Evolutionary conservation across 805 yeast species (phyloP).

Genomic region (Lipomyces chichibuensis): DNA sequence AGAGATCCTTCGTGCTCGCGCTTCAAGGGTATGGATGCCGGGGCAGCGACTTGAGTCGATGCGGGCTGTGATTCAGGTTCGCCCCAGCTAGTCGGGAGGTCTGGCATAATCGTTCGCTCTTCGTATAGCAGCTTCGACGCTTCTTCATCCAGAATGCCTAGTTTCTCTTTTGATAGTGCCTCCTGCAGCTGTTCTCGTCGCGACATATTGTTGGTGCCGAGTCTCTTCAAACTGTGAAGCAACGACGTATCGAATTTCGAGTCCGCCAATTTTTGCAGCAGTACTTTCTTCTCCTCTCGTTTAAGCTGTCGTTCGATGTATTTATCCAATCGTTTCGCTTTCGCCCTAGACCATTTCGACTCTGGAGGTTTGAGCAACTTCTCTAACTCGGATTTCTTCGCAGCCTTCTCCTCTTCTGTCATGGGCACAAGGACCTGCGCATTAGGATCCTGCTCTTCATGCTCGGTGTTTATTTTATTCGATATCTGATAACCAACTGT

Average conservation of each 20-base stretch:
- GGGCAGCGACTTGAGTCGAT: not conserved
- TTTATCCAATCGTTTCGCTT: conserved; percentile 79
- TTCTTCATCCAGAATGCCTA: conserved; percentile 67
- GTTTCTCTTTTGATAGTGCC: conserved; percentile 70
- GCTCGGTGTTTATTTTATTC: not conserved
- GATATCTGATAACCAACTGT: not conserved
- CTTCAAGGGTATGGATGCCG: not conserved
- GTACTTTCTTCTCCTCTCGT: conserved; percentile 80
- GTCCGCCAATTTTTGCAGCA: conserved; percentile 68
- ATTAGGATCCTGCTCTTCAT: conserved; percentile 53
- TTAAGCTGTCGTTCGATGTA: conserved; percentile 88
- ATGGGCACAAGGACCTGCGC: conserved; percentile 65
- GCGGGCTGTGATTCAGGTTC: not conserved
- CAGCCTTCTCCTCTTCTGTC: conserved; percentile 63
- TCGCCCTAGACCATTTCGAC: conserved; percentile 68
- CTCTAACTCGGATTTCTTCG: conserved; percentile 66
- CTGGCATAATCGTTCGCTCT: conserved; percentile 56
- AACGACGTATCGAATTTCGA: conserved; percentile 71
- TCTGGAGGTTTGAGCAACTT: conserved; percentile 64
- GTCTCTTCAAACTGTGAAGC: conserved; percentile 70
- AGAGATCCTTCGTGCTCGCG: not conserved
- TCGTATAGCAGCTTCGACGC: conserved; percentile 70
- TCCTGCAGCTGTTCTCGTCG: conserved; percentile 70
- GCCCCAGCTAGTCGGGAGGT: conserved; percentile 51
- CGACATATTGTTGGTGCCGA: conserved; percentile 76